Evolutionary conservation across 805 yeast species (phyloP).

Genomic region (Tetrapisispora taiwanensis): DNA sequence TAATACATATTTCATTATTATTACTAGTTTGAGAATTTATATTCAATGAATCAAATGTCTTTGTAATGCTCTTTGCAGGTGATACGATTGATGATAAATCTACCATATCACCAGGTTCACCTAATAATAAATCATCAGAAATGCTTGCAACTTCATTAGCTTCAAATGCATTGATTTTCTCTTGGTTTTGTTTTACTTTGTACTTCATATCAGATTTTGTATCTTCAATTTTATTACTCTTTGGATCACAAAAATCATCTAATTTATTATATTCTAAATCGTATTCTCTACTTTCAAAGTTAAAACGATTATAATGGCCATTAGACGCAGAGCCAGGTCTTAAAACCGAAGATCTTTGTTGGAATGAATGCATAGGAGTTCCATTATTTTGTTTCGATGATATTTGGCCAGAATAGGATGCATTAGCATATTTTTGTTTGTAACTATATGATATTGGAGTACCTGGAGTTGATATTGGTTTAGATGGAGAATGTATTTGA

Average conservation of each 20-base stretch:
- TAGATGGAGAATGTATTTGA: constrained; percentile 17
- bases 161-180: neutral
- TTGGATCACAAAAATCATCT: constrained; percentile 4
- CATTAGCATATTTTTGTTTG: neutral
- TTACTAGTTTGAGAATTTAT: neutral
- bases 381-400: constrained; percentile 1
- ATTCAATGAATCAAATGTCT: neutral
- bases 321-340: constrained; percentile 5
- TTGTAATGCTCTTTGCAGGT: neutral
- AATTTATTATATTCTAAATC: constrained; percentile 24
- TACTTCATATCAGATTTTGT: neutral
- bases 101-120: constrained; percentile 28
- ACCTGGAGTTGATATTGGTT: constrained; percentile 16
- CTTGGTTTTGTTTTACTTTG: neutral
- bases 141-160: constrained; percentile 1
- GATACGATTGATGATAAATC: constrained; percentile 14
- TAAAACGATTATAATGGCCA: constrained; percentile 18
- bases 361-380: constrained; percentile 3
- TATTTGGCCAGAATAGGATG: neutral
- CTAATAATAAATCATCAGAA: constrained; percentile 19
- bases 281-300: constrained; percentile 31
- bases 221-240: neutral
- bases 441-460: constrained; percentile 16
- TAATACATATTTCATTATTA: neutral
- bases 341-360: constrained; percentile 5